Evolutionary conservation across 495 filamentous ascomycete genomes (phyloP).

Genomic region (Trichoderma parareesei): DNA sequence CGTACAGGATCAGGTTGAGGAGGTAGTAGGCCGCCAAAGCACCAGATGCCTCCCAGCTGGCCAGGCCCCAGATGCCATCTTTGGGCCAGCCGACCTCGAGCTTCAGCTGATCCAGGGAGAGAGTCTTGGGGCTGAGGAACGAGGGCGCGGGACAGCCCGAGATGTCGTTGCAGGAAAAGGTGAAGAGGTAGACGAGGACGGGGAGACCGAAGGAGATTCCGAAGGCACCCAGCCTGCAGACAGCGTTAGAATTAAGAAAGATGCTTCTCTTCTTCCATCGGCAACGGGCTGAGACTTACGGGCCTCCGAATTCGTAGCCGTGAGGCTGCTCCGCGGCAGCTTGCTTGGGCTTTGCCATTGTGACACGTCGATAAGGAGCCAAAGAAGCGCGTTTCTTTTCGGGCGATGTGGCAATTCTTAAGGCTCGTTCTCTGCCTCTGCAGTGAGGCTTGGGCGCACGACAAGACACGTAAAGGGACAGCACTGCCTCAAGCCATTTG

Average conservation of each 20-base stretch:
- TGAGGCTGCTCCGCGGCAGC: constrained; percentile 14
- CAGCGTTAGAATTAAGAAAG: not conserved
- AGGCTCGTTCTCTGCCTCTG: not conserved
- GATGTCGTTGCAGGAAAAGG: constrained; percentile 86
- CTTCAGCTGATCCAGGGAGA: constrained; percentile 65
- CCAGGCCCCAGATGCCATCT: constrained; percentile 53
- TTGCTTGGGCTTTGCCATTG: constrained; percentile 19
- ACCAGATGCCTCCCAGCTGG: constrained; percentile 51
- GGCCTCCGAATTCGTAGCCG: constrained; percentile 79
- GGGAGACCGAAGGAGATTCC: constrained; percentile 72
- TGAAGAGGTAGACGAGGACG: constrained; percentile 59
- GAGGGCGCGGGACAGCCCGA: constrained; percentile 86
- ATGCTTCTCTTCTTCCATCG: not conserved
- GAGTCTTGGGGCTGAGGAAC: constrained; percentile 63
- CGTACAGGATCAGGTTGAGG: constrained; percentile 65
- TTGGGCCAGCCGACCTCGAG: constrained; percentile 71
- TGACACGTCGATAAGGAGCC: constrained; percentile 9
- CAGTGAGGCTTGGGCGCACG: not conserved
- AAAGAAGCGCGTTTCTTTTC: not conserved
- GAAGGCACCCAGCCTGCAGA: constrained; percentile 62
- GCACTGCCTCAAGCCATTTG: constrained; percentile 4
- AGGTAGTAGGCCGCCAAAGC: constrained; percentile 73
- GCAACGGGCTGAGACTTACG: constrained; percentile 51
- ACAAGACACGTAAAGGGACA: not conserved
- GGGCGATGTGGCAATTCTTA: no score